Conservation (phyloP, 2,329 filamentous ascomycete species). For the Aspergillus floridensis region DNA sequence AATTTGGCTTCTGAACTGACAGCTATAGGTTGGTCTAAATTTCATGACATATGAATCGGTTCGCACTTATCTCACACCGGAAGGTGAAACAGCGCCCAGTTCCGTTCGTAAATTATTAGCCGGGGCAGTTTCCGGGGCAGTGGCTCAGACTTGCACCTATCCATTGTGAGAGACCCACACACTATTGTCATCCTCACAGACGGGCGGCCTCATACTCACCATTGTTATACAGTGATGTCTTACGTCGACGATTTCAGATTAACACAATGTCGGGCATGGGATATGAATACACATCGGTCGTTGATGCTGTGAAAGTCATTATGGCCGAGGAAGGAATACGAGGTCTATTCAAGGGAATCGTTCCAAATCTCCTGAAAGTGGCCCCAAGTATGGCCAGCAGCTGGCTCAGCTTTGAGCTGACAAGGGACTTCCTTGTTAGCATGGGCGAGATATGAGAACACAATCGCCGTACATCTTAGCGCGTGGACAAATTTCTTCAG, state of each 20-base stretch:
- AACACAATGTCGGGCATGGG: constrained; percentile 99
- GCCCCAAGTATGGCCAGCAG: constrained; percentile 98
- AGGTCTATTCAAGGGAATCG: constrained; percentile 93
- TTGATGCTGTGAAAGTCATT: constrained; percentile 80
- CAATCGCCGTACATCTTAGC: background rate
- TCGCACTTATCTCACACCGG: constrained; percentile 77
- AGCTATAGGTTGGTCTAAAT: constrained; percentile 77
- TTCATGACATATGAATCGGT: constrained; percentile 98
- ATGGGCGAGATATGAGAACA: constrained; percentile 39
- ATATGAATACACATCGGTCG: constrained; percentile 86
- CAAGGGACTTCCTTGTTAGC: constrained; percentile 76
- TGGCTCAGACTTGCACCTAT: constrained; percentile 97
- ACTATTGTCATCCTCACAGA: background rate
- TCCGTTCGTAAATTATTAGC: constrained; percentile 79
- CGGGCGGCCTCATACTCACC: constrained; percentile 11
- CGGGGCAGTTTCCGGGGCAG: constrained; percentile 89
- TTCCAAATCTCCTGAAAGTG: constrained; percentile 93
- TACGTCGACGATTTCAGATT: constrained; percentile 92
- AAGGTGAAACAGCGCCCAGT: constrained; percentile 80
- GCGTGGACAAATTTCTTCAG: too few species aligned
- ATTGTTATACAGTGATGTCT: constrained; percentile 65
- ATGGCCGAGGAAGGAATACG: constrained; percentile 75
- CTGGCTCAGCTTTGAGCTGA: constrained; percentile 96
- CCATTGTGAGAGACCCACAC: constrained; percentile 68
- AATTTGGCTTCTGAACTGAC: constrained; percentile 15